Conservation (phyloP, 805 yeast species). For the Wickerhamomyces strasburgensis region DNA sequence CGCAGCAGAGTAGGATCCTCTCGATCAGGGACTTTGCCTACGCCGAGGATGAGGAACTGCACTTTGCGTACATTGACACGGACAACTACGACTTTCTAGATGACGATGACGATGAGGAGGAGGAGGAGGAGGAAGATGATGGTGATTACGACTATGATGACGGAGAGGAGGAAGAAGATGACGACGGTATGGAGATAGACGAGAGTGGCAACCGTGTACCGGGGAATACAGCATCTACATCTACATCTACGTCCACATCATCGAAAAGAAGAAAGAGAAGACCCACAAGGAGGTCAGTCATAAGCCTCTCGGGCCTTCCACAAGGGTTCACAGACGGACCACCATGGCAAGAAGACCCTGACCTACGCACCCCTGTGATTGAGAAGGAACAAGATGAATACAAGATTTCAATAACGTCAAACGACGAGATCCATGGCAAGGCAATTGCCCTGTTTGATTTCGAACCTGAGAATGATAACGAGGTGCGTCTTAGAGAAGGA, state of each 20-base stretch:
- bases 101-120: slow-evolving; percentile 21
- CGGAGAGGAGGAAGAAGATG: slow-evolving; percentile 22
- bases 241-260: too few relatives aligned
- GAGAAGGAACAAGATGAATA: slow-evolving; percentile 18
- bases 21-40: slow-evolving; percentile 83
- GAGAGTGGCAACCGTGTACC: too few relatives aligned
- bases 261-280: too few relatives aligned
- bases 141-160: slow-evolving; percentile 4
- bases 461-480: slow-evolving; percentile 91
- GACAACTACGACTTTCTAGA: slow-evolving; percentile 24
- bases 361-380: slow-evolving; percentile 24
- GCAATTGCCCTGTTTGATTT: slow-evolving; percentile 91
- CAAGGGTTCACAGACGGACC: slow-evolving; percentile 23
- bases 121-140: slow-evolving; percentile 16
- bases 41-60: slow-evolving; percentile 59
- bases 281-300: slow-evolving; percentile 7
- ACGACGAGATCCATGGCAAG: slow-evolving; percentile 43
- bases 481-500: slow-evolving; percentile 70
- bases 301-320: slow-evolving; percentile 27
- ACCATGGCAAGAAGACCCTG: slow-evolving; percentile 33
- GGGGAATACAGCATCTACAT: too few relatives aligned
- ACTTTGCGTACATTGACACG: slow-evolving; percentile 46
- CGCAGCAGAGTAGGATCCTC: slow-evolving; percentile 24
- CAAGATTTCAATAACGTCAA: slow-evolving; percentile 27
- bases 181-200: too few relatives aligned